Evolutionary conservation across 768 basidiomycete genomes (phyloP).

Genomic region (Boletus fagicola): DNA sequence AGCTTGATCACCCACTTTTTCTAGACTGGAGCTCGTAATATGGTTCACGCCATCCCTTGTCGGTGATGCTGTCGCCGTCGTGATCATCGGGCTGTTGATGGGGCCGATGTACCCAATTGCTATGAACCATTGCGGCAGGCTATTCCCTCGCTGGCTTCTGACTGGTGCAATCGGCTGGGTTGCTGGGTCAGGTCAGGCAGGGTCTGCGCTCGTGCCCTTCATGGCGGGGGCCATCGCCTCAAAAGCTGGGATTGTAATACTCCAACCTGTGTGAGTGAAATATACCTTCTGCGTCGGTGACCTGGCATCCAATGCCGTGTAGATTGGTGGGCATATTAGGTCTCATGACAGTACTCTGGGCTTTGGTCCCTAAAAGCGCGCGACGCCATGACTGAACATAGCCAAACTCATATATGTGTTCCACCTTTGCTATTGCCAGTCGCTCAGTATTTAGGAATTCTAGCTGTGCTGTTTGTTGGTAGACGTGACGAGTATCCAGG

Average conservation of each 20-base stretch:
- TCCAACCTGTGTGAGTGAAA: slow-evolving; percentile 48
- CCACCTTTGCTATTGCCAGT: background rate
- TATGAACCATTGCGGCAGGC: slow-evolving; percentile 34
- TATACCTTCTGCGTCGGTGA: background rate
- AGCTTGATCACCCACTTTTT: background rate
- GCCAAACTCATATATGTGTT: background rate
- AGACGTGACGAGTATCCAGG: background rate
- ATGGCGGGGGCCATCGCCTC: slow-evolving; percentile 46
- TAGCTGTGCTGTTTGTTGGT: background rate
- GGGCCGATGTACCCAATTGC: slow-evolving; percentile 72
- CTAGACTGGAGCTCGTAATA: slow-evolving; percentile 60
- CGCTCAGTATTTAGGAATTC: background rate
- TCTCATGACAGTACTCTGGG: slow-evolving; percentile 41
- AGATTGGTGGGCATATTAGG: slow-evolving; percentile 38
- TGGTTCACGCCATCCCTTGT: slow-evolving; percentile 71
- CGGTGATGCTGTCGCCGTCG: slow-evolving; percentile 60
- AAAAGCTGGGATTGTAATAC: slow-evolving; percentile 40
- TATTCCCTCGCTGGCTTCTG: slow-evolving; percentile 36
- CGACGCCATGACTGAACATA: slow-evolving; percentile 5
- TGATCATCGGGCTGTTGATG: slow-evolving; percentile 64
- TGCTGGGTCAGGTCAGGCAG: slow-evolving; percentile 49
- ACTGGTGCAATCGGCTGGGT: slow-evolving; percentile 49
- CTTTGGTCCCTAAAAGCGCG: slow-evolving; percentile 32
- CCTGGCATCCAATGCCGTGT: background rate
- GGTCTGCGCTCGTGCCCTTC: slow-evolving; percentile 52